These are phyloP conservation scores for Calophaca sinica DNA, from an alignment of 306 rosid species.

Conservation along the genomic window DNA sequence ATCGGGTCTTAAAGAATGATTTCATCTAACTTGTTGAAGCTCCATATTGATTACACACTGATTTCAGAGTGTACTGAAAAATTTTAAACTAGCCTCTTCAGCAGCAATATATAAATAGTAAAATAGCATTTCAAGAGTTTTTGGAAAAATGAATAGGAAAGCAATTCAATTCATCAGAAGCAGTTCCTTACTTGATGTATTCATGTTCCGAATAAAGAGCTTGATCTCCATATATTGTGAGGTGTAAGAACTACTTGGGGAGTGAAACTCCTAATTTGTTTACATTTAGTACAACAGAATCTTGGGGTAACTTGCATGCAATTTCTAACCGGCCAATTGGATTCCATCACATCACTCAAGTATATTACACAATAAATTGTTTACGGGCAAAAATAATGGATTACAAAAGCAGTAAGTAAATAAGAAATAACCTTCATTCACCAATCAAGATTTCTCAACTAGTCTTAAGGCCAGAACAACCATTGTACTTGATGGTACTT, in stretches of 20 bases:
- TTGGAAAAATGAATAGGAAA: too few species aligned
- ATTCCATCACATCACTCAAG: conserved; percentile 42
- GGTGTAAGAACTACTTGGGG: conserved; percentile 41
- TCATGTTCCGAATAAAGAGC: neutral
- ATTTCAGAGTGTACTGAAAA: conserved; percentile 4
- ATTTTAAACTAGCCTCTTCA: too few species aligned
- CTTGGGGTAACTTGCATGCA: conserved; percentile 43
- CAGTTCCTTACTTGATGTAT: neutral
- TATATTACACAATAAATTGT: conserved; percentile 54
- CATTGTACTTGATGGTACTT: conserved; percentile 37
- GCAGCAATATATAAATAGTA: too few species aligned
- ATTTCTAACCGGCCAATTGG: conserved; percentile 37
- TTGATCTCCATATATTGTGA: conserved; percentile 43
- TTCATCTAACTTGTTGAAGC: neutral
- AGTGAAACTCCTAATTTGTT: conserved; percentile 41
- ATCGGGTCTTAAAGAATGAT: too few species aligned
- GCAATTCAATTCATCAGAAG: conserved; percentile 11
- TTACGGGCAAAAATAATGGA: conserved; percentile 41
- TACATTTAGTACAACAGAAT: conserved; percentile 47
- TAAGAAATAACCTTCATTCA: conserved; percentile 41
- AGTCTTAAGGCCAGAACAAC: conserved; percentile 42
- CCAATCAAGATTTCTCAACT: too few species aligned
- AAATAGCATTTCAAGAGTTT: neutral
- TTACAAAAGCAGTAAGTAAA: conserved; percentile 33
- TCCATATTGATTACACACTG: neutral